Evolutionary conservation across 1,284 basidiomycete genomes (phyloP), one percentile per base, ranked within the genome.

Genomic region (Boletus sp.): DNA sequence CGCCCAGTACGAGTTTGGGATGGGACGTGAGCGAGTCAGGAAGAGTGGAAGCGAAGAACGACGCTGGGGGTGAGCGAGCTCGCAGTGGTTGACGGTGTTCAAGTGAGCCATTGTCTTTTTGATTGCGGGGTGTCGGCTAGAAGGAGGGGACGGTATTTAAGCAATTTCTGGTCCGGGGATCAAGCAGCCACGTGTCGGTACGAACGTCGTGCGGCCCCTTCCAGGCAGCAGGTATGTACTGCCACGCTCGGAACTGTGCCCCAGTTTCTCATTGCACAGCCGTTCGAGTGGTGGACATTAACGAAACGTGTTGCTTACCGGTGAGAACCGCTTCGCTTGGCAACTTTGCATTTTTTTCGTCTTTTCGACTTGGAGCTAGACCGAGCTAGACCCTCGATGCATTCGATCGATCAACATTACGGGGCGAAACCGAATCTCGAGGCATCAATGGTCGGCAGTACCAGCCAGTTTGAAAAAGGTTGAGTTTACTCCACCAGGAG

Each of bases 1-100:
- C 0, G 89, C 89, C 90, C 90, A 91, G 78, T 91, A 91, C 0
- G 87, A 90, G 75, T 91, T 91, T 17, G 88, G 88, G 68, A 91
- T 86, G 28, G 89, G 89, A 2, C 86, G 83, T 0, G 82, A 74
- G 51, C 51, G 63, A 43, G 64, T 62, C 59, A 35, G 27, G 49
- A 64, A 44, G 56, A 53, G 65, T 0, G 70, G 56, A 1, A 71
- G 60, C 0, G 70, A 71, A 2, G 69, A 59, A 37, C 68, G 71
- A 8, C 70, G 68, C 14, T 60, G 67, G 19, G 61, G 61, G 5
- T 14, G 52, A 21, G 17, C 17, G 9, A n/a, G 16, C 23, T 58
- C 43, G 59, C 46, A 61, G 51, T 40, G 13, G 37, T 13, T 59
- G 38, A 67, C 2, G 61, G 61, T 48, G 44, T 55, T 7, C 44